These are phyloP conservation scores for Solanum raphanifolium DNA, from an alignment of 257 asterid genomes.

Conservation along the genomic window DNA sequence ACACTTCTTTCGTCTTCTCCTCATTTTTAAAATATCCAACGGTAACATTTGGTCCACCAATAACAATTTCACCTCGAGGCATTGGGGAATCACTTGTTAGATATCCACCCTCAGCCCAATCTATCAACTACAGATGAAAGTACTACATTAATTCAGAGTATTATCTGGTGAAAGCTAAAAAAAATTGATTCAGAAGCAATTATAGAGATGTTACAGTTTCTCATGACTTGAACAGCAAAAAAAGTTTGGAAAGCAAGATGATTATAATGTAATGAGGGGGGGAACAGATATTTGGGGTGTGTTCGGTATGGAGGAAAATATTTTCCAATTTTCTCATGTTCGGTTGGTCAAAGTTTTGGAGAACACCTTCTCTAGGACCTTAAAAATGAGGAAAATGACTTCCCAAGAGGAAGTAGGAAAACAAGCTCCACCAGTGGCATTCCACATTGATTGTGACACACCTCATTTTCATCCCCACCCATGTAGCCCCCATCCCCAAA, in stretches of 20 bases:
- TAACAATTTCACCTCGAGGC: conserved; percentile 88
- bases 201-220: neutral
- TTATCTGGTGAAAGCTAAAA: neutral
- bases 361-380: neutral
- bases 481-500: neutral
- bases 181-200: neutral
- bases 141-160: neutral
- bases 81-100: conserved; percentile 62
- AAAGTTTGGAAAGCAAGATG: neutral
- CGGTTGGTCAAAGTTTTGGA: neutral
- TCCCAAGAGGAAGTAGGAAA: neutral
- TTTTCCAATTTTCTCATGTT: neutral
- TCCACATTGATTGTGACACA: neutral
- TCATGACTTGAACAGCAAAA: neutral
- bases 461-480: neutral
- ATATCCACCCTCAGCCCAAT: conserved; percentile 97
- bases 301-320: too few relatives aligned
- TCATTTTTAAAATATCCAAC: conserved; percentile 86
- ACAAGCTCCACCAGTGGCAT: neutral
- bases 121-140: conserved; percentile 53
- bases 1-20: conserved; percentile 80
- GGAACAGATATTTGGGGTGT: neutral
- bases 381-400: neutral
- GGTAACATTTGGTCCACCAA: conserved; percentile 95
- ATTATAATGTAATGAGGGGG: neutral